These are phyloP conservation scores for Dalbergia oliveri DNA, from an alignment of 306 rosid genomes.

Conservation along the genomic window DNA sequence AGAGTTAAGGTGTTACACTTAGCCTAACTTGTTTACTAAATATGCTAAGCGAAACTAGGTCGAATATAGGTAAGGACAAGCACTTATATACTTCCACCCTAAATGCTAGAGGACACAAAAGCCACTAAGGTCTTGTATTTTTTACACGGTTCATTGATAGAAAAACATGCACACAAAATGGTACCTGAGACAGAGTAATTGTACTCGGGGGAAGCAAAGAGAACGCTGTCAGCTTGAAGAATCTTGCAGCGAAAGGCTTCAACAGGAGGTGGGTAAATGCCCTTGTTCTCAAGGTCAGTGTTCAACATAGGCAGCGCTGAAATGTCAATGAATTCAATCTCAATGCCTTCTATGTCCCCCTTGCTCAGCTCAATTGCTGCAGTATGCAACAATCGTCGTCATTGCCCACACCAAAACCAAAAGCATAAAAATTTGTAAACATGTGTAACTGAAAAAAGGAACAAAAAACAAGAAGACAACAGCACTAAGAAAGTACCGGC, in stretches of 20 bases:
- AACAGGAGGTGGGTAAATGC: slow-evolving; percentile 63
- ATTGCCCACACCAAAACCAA: too few species aligned
- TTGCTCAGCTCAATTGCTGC: slow-evolving; percentile 71
- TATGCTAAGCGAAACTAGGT: too few species aligned
- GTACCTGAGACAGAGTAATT: slow-evolving; percentile 78
- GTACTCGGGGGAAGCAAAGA: slow-evolving; percentile 90
- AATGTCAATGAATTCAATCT: slow-evolving; percentile 74
- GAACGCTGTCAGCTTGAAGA: slow-evolving; percentile 67
- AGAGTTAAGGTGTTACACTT: too few species aligned
- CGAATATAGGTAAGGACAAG: too few species aligned
- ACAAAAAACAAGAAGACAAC: not conserved
- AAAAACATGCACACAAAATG: not conserved
- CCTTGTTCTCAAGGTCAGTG: slow-evolving; percentile 72
- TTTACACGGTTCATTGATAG: too few species aligned
- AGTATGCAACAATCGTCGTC: not conserved
- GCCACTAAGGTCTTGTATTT: too few species aligned
- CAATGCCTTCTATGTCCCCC: slow-evolving; percentile 53
- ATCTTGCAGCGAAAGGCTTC: slow-evolving; percentile 73
- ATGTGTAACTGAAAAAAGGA: not conserved
- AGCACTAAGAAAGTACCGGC: slow-evolving; percentile 17
- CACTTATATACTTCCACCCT: too few species aligned
- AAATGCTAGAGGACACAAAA: too few species aligned
- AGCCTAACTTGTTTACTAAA: too few species aligned
- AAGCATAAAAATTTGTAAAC: not conserved
- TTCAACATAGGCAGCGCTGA: slow-evolving; percentile 67